Evolutionary conservation across 129 eudicot genomes (phyloP).

Genomic region (Arctium lappa): DNA sequence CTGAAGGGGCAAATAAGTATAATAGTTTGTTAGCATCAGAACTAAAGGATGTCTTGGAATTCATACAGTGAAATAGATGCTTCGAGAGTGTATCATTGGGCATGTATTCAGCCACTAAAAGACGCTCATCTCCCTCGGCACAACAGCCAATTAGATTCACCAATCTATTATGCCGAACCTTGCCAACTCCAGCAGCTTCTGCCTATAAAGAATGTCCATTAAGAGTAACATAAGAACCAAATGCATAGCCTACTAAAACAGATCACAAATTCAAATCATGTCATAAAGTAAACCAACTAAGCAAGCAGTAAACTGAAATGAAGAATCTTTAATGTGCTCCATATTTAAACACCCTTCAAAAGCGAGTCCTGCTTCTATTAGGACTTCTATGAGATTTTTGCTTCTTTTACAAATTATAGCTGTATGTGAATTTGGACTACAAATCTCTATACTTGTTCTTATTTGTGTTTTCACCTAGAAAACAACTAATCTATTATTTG

Average conservation of each 20-base stretch:
- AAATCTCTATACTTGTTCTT: neutral
- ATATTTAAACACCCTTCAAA: conserved; percentile 1
- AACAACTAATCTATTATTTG: neutral
- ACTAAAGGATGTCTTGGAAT: conserved; percentile 1
- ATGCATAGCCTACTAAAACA: neutral
- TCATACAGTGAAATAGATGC: conserved; percentile 96
- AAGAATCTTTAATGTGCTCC: neutral
- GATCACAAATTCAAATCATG: conserved; percentile 6
- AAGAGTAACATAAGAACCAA: neutral
- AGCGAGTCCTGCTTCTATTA: neutral
- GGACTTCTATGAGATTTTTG: neutral
- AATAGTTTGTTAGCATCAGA: neutral
- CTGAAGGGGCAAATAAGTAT: neutral
- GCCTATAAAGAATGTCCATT: conserved; percentile 44
- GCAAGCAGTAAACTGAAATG: neutral
- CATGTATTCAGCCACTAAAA: conserved; percentile 95
- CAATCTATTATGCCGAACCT: conserved; percentile 86
- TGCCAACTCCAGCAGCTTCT: conserved; percentile 98
- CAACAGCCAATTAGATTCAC: conserved; percentile 94
- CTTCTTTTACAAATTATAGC: neutral
- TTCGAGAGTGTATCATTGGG: conserved; percentile 90
- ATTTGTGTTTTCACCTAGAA: neutral
- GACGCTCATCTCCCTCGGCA: conserved; percentile 97
- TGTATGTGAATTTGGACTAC: neutral
- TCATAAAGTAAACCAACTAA: conserved; percentile 5